Evolutionary conservation across 495 filamentous ascomycete species (phyloP).

Genomic region (Astrocystis sublimbata): DNA sequence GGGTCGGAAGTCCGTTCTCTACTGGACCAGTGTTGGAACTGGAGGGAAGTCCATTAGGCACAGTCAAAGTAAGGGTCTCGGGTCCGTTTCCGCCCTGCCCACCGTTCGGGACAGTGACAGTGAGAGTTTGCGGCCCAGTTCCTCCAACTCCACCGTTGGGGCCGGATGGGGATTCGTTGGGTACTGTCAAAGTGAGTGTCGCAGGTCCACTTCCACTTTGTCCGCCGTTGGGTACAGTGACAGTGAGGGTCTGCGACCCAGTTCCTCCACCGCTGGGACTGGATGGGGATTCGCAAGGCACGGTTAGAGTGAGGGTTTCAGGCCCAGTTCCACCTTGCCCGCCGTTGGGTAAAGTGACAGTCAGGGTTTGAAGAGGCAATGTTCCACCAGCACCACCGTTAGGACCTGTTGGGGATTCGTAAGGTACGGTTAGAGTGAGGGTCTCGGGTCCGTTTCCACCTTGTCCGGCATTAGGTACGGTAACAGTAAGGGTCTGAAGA

Average conservation of each 20-base stretch:
- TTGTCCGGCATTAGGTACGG: slow-evolving; percentile 15
- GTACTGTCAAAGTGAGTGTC: slow-evolving; percentile 17
- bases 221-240: slow-evolving; percentile 25
- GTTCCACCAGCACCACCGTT: neutral
- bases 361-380: slow-evolving; percentile 20
- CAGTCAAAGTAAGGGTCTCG: neutral
- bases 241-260: slow-evolving; percentile 21
- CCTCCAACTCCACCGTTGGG: neutral
- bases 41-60: too few relatives aligned
- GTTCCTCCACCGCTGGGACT: slow-evolving; percentile 5
- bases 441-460: neutral
- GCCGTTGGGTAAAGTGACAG: slow-evolving; percentile 23
- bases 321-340: neutral
- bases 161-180: slow-evolving; percentile 24
- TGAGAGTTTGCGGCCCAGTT: slow-evolving; percentile 17
- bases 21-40: slow-evolving; percentile 11
- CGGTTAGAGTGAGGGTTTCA: slow-evolving; percentile 8
- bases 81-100: neutral
- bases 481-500: slow-evolving; percentile 25
- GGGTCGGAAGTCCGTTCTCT: slow-evolving; percentile 13
- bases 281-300: slow-evolving; percentile 1
- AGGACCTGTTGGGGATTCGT: neutral
- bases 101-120: slow-evolving; percentile 22
- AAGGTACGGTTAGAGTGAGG: neutral
- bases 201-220: neutral